A percentile compares a stretch with the other conserved stretches of the same genome.
These are phyloP conservation scores for Turnera subulata DNA, from an alignment of 345 rosid genomes.

Conservation along the genomic window DNA sequence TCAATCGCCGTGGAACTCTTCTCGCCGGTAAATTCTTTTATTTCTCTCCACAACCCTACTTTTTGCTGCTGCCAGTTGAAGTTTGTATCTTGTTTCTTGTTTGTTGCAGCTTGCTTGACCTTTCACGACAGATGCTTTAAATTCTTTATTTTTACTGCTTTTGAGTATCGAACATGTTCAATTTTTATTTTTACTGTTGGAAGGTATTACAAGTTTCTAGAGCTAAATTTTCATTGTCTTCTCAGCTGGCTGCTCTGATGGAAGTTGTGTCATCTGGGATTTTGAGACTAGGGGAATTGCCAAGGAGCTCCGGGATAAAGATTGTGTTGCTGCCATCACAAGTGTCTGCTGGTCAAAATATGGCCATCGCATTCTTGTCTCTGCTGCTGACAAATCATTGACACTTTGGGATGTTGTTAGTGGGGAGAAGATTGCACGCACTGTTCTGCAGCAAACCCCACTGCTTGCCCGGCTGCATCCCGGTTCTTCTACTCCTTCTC, in stretches of 20 bases:
- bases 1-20: conserved; percentile 95
- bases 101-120: too few relatives aligned
- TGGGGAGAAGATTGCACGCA: conserved; percentile 66
- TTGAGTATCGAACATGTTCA: background rate
- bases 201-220: conserved; percentile 6
- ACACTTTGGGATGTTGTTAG: conserved; percentile 82
- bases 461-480: conserved; percentile 85
- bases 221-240: conserved; percentile 1
- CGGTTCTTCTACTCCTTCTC: conserved; percentile 69
- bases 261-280: conserved; percentile 91
- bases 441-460: conserved; percentile 67
- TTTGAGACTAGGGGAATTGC: conserved; percentile 95
- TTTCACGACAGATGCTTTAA: too few relatives aligned
- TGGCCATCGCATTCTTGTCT: conserved; percentile 87
- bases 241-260: conserved; percentile 96
- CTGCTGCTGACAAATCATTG: conserved; percentile 93
- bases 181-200: background rate
- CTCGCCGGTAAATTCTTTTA: conserved; percentile 61
- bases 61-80: too few relatives aligned
- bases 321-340: conserved; percentile 74
- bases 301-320: conserved; percentile 80
- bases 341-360: conserved; percentile 93
- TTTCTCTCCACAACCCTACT: too few relatives aligned
- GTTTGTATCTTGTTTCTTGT: too few relatives aligned
- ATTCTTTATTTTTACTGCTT: background rate